Conservation (phyloP, 352 stramenopile genomes). For the Phytophthora rubi region DNA sequence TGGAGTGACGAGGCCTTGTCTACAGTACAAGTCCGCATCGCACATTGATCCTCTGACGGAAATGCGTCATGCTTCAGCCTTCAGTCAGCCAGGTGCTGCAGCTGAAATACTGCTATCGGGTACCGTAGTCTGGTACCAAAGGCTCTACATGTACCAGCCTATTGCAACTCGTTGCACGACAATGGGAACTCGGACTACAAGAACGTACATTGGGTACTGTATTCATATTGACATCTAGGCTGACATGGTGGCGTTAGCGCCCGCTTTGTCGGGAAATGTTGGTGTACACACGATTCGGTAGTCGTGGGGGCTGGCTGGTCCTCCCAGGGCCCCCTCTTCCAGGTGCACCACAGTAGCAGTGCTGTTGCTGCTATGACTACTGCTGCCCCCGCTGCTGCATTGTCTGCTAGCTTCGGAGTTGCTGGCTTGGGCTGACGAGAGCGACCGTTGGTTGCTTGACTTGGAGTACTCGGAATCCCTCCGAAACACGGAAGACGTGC, state of each 20-base stretch:
- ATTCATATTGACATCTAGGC: constrained; percentile 42
- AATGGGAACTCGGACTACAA: constrained; percentile 7
- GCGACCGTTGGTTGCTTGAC: constrained; percentile 24
- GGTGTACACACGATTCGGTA: constrained; percentile 73
- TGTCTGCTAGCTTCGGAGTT: constrained; percentile 19
- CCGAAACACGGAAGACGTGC: constrained; percentile 34
- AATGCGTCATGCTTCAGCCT: constrained; percentile 18
- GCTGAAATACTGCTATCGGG: no score
- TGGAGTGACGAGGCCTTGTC: constrained; percentile 28
- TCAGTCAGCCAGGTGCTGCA: not conserved
- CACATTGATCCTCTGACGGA: constrained; percentile 9
- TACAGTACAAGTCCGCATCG: not conserved
- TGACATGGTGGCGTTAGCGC: constrained; percentile 27
- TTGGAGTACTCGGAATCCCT: constrained; percentile 40
- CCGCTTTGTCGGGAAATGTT: constrained; percentile 62
- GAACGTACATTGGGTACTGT: constrained; percentile 31
- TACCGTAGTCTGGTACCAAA: no score
- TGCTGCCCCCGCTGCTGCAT: constrained; percentile 10
- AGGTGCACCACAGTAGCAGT: constrained; percentile 28
- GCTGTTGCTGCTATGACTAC: constrained; percentile 15
- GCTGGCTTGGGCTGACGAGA: constrained; percentile 6
- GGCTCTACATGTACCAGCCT: no score
- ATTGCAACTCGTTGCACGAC: no score
- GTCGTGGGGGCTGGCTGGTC: constrained; percentile 32
- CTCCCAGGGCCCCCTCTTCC: constrained; percentile 33